Conservation (phyloP, 2,329 filamentous ascomycete species). For the Colletotrichum godetiae region DNA sequence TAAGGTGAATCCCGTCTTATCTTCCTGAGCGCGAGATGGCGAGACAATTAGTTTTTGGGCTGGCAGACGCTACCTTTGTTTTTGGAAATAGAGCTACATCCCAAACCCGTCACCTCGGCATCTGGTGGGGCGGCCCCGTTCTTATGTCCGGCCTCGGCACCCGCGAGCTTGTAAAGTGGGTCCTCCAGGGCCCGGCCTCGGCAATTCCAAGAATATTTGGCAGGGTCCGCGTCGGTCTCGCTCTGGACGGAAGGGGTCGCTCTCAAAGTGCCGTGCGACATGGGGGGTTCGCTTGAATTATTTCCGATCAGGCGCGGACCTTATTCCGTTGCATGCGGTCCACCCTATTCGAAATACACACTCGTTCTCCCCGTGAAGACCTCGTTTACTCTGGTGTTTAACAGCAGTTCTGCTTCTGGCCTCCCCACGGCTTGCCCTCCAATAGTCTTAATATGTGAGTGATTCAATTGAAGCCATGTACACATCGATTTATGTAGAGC, state of each 20-base stretch:
- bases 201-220: background rate
- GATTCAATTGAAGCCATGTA: background rate
- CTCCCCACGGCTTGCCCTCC: background rate
- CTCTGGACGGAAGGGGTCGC: background rate
- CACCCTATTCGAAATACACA: background rate
- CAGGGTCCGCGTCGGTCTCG: background rate
- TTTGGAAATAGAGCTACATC: background rate
- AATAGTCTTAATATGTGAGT: too few relatives aligned
- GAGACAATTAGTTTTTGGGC: background rate
- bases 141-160: conserved; percentile 14
- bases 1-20: background rate
- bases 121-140: conserved; percentile 11
- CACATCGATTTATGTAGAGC: background rate
- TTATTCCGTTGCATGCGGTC: background rate
- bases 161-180: conserved; percentile 11
- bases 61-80: background rate
- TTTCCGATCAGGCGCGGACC: background rate
- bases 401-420: background rate
- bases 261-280: background rate
- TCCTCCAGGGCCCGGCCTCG: conserved; percentile 9
- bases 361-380: background rate
- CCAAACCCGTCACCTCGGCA: conserved; percentile 13
- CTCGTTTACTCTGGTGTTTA: background rate
- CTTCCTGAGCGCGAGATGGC: background rate
- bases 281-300: background rate